Evolutionary conservation across 2,329 filamentous ascomycete species (phyloP), one percentile per base, ranked within the genome.

Genomic region (Penicillium sp.): DNA sequence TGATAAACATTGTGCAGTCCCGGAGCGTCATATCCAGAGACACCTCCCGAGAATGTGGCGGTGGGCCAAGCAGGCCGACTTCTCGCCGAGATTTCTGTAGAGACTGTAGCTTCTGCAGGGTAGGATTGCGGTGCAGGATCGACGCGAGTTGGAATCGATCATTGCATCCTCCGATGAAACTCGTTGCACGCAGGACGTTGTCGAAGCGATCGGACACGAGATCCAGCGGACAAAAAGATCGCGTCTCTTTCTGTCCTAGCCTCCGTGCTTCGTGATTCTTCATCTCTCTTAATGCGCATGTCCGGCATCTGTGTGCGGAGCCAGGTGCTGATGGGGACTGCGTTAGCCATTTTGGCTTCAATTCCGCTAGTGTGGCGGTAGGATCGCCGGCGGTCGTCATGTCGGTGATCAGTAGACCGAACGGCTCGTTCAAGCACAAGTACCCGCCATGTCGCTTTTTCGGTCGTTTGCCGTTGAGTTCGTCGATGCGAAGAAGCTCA

Each of bases 261-360:
- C 55, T 48, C 46, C 64, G 56, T 36, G 57, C 48, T 40, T 73
- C 50, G 56, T 66, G 43, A 65, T 74, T 69, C 47, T 75, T 74
- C 69, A 72, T 71, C 24, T 73, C 74, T 38, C 74, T 62, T 56
- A 78, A 50, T 71, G 87, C 87, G 64, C 87, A 93, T 31, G 85
- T 89, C 26, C 87, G 81, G 69, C 87, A 93, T 41, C 85, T 76
- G 41, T 73, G 77, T 32, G 85, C 79, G 23, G 70, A 67, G 0
- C 62, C 22, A 1, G 87, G 87, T 0, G 87, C 86, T 29, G 80
- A 82, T 3, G 84, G 86, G 2, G 86, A 90, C 64, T 89, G 86
- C 7, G 77, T 71, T 22, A 93, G 77, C 87, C 87, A 93, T 68
- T 93, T 93, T 11, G 87, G 87, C 64, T 93, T 93, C 69, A 91